Percentiles rank a stretch among this genome's conserved stretches.
These are phyloP conservation scores for Uncinocarpus reesii DNA, from an alignment of 2,329 filamentous ascomycete genomes.

Conservation along the genomic window DNA sequence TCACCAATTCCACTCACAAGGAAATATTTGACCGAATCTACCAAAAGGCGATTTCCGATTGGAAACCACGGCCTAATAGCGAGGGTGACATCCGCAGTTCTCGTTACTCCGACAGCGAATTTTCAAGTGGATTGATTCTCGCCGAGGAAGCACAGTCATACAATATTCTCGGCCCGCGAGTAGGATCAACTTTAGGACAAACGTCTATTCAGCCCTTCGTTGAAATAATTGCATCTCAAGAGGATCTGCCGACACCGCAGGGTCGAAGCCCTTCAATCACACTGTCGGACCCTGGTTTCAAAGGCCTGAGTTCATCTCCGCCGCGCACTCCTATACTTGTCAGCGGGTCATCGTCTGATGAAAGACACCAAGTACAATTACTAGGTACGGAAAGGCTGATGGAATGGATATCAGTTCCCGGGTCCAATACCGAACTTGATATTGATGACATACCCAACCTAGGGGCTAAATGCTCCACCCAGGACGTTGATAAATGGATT, in stretches of 20 bases:
- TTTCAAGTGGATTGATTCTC: not conserved
- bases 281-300: not conserved
- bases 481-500: not conserved
- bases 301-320: not conserved
- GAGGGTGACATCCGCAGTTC: not conserved
- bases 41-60: slow-evolving; percentile 39
- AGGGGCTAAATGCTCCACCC: not conserved
- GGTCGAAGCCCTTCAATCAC: not conserved
- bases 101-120: not conserved
- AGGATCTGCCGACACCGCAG: not conserved
- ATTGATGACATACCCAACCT: not conserved
- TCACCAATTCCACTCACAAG: slow-evolving; percentile 42
- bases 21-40: slow-evolving; percentile 43
- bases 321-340: not conserved
- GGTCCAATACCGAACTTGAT: not conserved
- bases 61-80: slow-evolving; percentile 35
- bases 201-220: not conserved
- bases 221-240: not conserved
- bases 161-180: not conserved
- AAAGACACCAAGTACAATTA: not conserved
- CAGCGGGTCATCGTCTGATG: not conserved
- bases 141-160: not conserved
- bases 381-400: not conserved
- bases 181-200: not conserved
- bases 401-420: not conserved